phyloP scores from a whole-genome alignment of 192 early-diverging fungal genomes.

The Coemansia aciculifera region DNA sequence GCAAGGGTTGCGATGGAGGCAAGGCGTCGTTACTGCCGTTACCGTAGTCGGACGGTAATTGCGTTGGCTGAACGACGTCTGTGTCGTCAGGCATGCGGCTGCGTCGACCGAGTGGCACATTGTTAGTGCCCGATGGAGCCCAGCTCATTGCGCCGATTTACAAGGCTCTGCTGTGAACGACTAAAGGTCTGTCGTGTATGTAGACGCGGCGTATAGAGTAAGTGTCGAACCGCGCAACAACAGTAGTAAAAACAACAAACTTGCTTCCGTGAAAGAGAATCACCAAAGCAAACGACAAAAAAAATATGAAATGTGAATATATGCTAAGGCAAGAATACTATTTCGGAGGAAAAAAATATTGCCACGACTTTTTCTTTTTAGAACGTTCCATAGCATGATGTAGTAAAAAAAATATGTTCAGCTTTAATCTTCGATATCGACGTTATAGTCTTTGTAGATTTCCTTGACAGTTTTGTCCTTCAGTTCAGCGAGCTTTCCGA shows the following conservation, averaged over 20 bases:
- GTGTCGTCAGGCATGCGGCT: constrained; percentile 17
- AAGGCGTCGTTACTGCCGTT: background rate
- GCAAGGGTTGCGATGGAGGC: background rate
- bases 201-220: background rate
- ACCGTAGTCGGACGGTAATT: background rate
- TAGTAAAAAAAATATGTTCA: background rate
- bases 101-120: constrained; percentile 47
- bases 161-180: background rate
- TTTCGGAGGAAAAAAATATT: background rate
- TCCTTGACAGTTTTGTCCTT: constrained; percentile 51
- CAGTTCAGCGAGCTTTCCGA: constrained; percentile 51
- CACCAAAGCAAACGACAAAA: background rate
- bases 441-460: constrained; percentile 33
- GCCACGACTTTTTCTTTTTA: background rate
- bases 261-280: background rate
- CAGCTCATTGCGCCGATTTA: constrained; percentile 32
- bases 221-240: background rate
- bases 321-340: background rate
- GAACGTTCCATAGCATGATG: background rate
- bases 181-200: background rate
- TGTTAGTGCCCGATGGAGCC: constrained; percentile 53
- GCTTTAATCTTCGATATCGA: constrained; percentile 22
- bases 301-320: background rate
- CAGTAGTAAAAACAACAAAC: background rate
- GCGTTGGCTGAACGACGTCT: background rate